phyloP scores from a whole-genome alignment of 1,284 basidiomycete species.

The Ganoderma lingzhi region DNA sequence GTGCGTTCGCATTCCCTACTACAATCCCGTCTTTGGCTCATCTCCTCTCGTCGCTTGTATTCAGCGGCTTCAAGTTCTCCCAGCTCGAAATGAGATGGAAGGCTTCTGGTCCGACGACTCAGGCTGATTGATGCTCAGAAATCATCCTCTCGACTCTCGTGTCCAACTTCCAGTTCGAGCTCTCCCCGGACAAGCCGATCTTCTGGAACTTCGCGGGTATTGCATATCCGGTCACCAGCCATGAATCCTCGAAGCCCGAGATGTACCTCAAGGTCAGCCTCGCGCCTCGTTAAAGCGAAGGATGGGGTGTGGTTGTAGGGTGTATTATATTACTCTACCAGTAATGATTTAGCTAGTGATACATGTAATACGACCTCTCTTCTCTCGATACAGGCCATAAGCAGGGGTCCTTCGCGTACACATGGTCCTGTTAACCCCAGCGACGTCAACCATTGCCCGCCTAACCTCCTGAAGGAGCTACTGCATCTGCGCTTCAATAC shows the following conservation, averaged over 20 bases:
- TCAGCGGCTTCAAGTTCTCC: conserved; percentile 25
- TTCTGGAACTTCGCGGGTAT: conserved; percentile 34
- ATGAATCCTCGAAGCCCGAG: conserved; percentile 25
- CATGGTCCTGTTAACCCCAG: too few species aligned
- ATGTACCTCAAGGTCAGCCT: conserved; percentile 24
- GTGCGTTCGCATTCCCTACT: conserved; percentile 26
- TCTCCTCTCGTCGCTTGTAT: neutral
- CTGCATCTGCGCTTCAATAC: too few species aligned
- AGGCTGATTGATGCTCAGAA: conserved; percentile 18
- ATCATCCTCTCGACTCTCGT: conserved; percentile 23
- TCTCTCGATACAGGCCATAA: too few species aligned
- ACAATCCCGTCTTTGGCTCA: neutral
- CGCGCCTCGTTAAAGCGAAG: too few species aligned
- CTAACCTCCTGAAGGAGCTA: too few species aligned
- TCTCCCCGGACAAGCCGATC: conserved; percentile 16
- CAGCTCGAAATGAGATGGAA: conserved; percentile 24
- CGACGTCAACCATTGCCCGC: too few species aligned
- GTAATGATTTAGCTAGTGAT: too few species aligned
- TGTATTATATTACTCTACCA: too few species aligned
- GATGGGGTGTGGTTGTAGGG: too few species aligned
- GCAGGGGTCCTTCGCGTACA: too few species aligned
- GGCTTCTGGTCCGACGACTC: too few species aligned
- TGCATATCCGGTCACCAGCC: conserved; percentile 28
- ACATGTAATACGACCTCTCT: too few species aligned
- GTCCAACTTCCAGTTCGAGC: conserved; percentile 26